Percentiles rank a stretch among this genome's conserved stretches.
Evolutionary conservation across 2,329 filamentous ascomycete genomes (phyloP).

Genomic region (Pseudogymnoascus sp.): DNA sequence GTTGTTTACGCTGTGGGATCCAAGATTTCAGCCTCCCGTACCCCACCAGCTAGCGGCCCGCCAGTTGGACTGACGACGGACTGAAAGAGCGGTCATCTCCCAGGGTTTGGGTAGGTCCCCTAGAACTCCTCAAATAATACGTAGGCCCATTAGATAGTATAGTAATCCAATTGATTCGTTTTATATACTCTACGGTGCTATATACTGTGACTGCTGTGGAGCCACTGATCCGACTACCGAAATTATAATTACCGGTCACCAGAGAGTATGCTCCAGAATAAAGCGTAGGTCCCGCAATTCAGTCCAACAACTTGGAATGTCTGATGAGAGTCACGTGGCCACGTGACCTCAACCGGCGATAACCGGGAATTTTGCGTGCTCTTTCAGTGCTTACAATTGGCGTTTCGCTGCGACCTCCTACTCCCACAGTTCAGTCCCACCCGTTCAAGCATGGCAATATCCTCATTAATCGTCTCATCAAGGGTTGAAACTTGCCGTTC

Average conservation of each 20-base stretch:
- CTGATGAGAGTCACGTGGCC: neutral
- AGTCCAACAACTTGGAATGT: too few relatives aligned
- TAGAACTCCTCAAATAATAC: neutral
- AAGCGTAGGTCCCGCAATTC: too few relatives aligned
- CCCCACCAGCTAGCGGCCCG: too few relatives aligned
- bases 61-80: too few relatives aligned
- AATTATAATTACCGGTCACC: neutral
- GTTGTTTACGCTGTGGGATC: too few relatives aligned
- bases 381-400: neutral
- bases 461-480: neutral
- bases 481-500: neutral
- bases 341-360: neutral
- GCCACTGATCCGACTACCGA: neutral
- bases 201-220: neutral
- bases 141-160: too few relatives aligned
- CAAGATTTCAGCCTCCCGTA: too few relatives aligned
- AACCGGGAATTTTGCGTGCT: neutral
- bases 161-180: neutral
- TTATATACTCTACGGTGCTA: neutral
- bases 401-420: neutral
- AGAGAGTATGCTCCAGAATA: neutral
- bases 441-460: neutral
- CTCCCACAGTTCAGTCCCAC: neutral
- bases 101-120: too few relatives aligned
- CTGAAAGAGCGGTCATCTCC: too few relatives aligned